phyloP scores from a whole-genome alignment of 2,329 filamentous ascomycete species.

The Alternaria brassicicola region DNA sequence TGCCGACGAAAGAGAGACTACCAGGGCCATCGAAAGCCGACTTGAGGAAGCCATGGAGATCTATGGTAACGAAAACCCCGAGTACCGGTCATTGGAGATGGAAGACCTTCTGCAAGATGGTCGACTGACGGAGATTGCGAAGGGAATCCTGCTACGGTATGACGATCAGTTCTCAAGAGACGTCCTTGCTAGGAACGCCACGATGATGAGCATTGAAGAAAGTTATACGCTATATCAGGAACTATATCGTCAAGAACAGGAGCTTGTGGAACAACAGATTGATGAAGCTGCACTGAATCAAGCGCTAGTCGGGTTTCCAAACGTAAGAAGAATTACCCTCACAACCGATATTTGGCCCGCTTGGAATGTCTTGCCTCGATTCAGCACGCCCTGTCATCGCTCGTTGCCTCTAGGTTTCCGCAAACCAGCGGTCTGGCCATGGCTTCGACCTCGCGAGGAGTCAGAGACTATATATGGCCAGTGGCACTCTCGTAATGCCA shows the following conservation, averaged over 20 bases:
- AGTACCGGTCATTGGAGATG: slow-evolving; percentile 13
- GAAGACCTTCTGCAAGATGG: slow-evolving; percentile 19
- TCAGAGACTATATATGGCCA: neutral
- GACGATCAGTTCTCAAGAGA: slow-evolving; percentile 20
- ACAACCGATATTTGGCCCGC: slow-evolving; percentile 51
- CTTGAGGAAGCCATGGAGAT: slow-evolving; percentile 14
- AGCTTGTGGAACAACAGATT: slow-evolving; percentile 31
- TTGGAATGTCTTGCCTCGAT: slow-evolving; percentile 44
- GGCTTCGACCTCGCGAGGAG: neutral
- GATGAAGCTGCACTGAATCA: slow-evolving; percentile 45
- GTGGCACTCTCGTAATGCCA: neutral
- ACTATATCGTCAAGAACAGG: slow-evolving; percentile 44
- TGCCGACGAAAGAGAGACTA: slow-evolving; percentile 23
- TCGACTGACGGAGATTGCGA: slow-evolving; percentile 23
- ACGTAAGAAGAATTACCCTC: slow-evolving; percentile 47
- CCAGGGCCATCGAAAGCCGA: slow-evolving; percentile 13
- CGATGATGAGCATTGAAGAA: slow-evolving; percentile 29
- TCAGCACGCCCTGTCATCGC: slow-evolving; percentile 54
- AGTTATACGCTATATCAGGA: slow-evolving; percentile 39
- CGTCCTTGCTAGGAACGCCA: slow-evolving; percentile 21
- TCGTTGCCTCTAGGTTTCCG: slow-evolving; percentile 50
- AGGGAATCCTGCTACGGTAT: slow-evolving; percentile 20
- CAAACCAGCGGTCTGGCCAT: slow-evolving; percentile 47
- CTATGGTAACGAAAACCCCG: slow-evolving; percentile 6
- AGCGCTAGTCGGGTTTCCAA: slow-evolving; percentile 45